Conservation (phyloP, 129 eudicot genomes). For the Helichrysum umbraculigerum region DNA sequence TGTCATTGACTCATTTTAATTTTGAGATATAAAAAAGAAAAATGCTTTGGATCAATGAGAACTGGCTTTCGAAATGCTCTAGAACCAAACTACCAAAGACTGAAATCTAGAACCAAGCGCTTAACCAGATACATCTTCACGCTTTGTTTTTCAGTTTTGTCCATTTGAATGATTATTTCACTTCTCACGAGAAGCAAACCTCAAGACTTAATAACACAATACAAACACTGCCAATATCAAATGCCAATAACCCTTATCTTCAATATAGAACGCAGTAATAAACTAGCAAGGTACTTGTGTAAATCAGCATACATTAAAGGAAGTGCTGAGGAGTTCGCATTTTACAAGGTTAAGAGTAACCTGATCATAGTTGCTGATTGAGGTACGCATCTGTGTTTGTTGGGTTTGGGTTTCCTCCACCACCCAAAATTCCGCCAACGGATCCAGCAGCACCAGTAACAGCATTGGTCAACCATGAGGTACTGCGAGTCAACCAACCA, state of each 20-base stretch:
- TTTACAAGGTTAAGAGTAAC: conserved; percentile 6
- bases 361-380: conserved; percentile 61
- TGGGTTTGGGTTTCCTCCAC: conserved; percentile 28
- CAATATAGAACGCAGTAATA: too few relatives aligned
- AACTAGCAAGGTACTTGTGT: neutral
- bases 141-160: neutral
- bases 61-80: neutral
- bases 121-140: neutral
- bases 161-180: neutral
- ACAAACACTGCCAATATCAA: neutral
- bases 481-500: conserved; percentile 55
- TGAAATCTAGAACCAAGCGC: neutral
- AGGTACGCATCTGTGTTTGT: conserved; percentile 43
- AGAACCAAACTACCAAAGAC: neutral
- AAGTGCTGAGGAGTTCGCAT: neutral
- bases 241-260: neutral
- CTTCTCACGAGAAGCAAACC: neutral
- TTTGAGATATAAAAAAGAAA: neutral
- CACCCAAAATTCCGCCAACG: conserved; percentile 60
- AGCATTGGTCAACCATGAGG: conserved; percentile 61
- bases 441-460: conserved; percentile 54
- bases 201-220: neutral
- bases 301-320: neutral
- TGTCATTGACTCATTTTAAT: neutral
- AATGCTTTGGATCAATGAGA: neutral